Conservation (phyloP, 1,139 yeast species). For the Pichia sp. region DNA sequence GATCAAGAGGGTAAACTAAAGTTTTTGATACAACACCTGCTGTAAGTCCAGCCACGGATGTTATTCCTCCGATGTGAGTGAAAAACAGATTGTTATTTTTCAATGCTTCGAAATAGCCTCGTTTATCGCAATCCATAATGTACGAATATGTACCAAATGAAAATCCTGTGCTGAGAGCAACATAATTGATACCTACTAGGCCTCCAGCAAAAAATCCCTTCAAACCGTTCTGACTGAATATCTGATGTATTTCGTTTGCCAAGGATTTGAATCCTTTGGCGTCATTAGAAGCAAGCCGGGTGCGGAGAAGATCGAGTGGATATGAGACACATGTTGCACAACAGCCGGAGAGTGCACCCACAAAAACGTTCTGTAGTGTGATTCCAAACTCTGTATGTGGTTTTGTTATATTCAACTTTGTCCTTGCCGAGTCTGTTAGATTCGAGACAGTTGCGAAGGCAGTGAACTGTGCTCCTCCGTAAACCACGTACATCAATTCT, state of each 20-base stretch:
- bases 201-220: constrained; percentile 76
- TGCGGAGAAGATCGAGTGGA: constrained; percentile 83
- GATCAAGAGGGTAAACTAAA: constrained; percentile 78
- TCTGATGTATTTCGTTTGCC: constrained; percentile 39
- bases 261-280: constrained; percentile 45
- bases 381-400: constrained; percentile 27
- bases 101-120: constrained; percentile 5
- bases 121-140: constrained; percentile 11
- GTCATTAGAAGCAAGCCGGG: constrained; percentile 68
- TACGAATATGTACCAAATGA: constrained; percentile 32
- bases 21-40: constrained; percentile 79
- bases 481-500: constrained; percentile 73
- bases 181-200: constrained; percentile 46
- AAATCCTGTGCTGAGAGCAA: constrained; percentile 31
- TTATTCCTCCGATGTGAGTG: constrained; percentile 7
- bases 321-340: constrained; percentile 71
- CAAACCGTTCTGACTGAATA: constrained; percentile 48
- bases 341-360: constrained; percentile 78
- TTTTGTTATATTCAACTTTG: neutral
- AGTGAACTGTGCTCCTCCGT: constrained; percentile 84
- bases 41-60: constrained; percentile 61
- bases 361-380: constrained; percentile 34
- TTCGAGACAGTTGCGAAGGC: constrained; percentile 49
- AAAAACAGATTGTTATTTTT: constrained; percentile 10
- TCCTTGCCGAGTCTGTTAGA: constrained; percentile 34